Conservation (phyloP, 306 rosid genomes). For the Cajanus cajan region DNA sequence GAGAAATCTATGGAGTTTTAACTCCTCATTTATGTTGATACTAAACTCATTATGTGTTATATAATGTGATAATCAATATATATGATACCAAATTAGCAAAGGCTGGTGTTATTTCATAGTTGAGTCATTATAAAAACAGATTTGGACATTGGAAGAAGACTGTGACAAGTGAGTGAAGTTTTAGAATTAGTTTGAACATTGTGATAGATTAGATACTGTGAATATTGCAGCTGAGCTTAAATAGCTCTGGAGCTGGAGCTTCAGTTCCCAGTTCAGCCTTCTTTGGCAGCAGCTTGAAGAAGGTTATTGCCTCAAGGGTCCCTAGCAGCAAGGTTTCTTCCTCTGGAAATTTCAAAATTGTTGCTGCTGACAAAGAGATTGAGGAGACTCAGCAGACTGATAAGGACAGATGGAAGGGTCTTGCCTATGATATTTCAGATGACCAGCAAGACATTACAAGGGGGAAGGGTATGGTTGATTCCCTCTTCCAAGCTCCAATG, state of each 20-base stretch:
- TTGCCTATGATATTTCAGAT: constrained; percentile 66
- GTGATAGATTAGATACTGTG: constrained; percentile 5
- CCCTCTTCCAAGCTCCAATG: constrained; percentile 78
- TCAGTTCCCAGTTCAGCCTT: constrained; percentile 68
- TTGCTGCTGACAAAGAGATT: constrained; percentile 53
- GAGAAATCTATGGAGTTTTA: neutral
- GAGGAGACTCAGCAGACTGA: constrained; percentile 55
- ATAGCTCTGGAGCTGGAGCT: constrained; percentile 54
- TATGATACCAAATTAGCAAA: neutral
- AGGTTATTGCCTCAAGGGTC: constrained; percentile 47
- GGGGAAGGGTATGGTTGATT: constrained; percentile 88
- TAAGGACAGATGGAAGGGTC: constrained; percentile 67
- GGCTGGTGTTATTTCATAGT: neutral
- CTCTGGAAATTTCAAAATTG: constrained; percentile 53
- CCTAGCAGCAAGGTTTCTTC: constrained; percentile 53
- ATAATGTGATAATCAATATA: neutral
- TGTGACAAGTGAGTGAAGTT: neutral
- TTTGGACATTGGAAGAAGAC: neutral
- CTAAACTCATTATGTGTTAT: neutral
- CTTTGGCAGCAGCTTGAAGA: constrained; percentile 83
- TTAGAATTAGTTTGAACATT: neutral
- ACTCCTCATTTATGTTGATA: neutral
- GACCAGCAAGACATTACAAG: constrained; percentile 94
- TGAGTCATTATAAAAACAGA: neutral
- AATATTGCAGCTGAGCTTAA: constrained; percentile 66